Percentiles rank a stretch among this genome's conserved stretches.
Evolutionary conservation across 306 rosid species (phyloP).

Genomic region (Prunus mira): DNA sequence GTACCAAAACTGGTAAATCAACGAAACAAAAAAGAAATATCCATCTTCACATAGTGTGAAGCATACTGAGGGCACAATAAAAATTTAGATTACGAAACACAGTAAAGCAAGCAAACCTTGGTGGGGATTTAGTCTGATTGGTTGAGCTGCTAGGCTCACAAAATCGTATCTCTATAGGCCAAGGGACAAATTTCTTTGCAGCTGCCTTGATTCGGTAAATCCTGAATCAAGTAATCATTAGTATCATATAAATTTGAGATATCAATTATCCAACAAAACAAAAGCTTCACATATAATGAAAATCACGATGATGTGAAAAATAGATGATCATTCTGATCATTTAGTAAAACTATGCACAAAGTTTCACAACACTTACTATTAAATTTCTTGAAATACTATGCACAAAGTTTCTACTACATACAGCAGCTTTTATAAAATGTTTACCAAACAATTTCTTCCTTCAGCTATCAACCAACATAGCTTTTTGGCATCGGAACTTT

Average conservation of each 20-base stretch:
- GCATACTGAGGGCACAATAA: slow-evolving; percentile 4
- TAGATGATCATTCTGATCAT: background rate
- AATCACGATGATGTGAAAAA: background rate
- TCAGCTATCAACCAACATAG: background rate
- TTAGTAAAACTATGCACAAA: too few relatives aligned
- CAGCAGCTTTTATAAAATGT: background rate
- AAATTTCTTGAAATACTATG: too few relatives aligned
- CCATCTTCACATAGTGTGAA: background rate
- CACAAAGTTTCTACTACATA: background rate
- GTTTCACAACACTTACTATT: too few relatives aligned
- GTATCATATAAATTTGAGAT: slow-evolving; percentile 2
- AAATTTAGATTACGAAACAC: slow-evolving; percentile 23
- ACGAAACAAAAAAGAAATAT: background rate
- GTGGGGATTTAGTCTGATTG: slow-evolving; percentile 80
- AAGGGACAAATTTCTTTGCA: slow-evolving; percentile 54
- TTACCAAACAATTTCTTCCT: background rate
- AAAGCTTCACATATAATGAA: background rate
- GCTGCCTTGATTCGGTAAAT: slow-evolving; percentile 92
- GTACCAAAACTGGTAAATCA: slow-evolving; percentile 2
- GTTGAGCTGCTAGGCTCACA: slow-evolving; percentile 77
- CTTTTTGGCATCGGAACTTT: too few relatives aligned
- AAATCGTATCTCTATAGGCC: slow-evolving; percentile 97
- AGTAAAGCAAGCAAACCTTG: slow-evolving; percentile 54
- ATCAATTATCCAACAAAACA: background rate
- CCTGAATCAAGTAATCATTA: slow-evolving; percentile 46